Evolutionary conservation across 2,329 filamentous ascomycete species (phyloP).

Genomic region (Macrophomina pseudophaseolina): DNA sequence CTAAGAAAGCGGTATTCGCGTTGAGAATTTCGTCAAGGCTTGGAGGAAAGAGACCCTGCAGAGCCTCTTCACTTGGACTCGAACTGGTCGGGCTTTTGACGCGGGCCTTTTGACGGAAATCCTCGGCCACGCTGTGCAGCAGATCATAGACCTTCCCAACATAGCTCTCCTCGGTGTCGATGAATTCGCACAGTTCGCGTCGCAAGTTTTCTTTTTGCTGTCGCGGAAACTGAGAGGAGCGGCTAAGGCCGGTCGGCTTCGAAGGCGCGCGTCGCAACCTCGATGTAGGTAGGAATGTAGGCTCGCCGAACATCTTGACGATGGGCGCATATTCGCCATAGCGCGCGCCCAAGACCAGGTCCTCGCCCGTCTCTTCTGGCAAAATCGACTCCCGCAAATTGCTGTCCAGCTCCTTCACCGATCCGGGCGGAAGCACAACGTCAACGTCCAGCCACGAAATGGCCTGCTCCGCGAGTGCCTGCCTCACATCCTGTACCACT

Average conservation of each 20-base stretch:
- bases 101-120: conserved; percentile 75
- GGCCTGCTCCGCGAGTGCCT: conserved; percentile 79
- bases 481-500: conserved; percentile 73
- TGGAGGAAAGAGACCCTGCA: conserved; percentile 79
- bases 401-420: conserved; percentile 57
- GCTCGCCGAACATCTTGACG: conserved; percentile 79
- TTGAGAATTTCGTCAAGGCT: conserved; percentile 81
- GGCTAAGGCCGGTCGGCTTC: conserved; percentile 78
- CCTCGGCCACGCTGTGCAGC: conserved; percentile 77
- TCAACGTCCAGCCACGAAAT: conserved; percentile 87
- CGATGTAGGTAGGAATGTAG: conserved; percentile 85
- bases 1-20: conserved; percentile 80
- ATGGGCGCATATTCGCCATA: conserved; percentile 80
- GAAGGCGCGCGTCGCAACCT: conserved; percentile 85
- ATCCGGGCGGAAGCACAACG: conserved; percentile 78
- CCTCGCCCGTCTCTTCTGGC: conserved; percentile 62
- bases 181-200: conserved; percentile 85
- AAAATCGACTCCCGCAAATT: conserved; percentile 59
- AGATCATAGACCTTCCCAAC: conserved; percentile 85
- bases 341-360: conserved; percentile 70
- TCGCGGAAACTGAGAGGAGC: conserved; percentile 76
- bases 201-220: conserved; percentile 84
- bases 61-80: conserved; percentile 73
- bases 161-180: conserved; percentile 94
- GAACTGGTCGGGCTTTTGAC: conserved; percentile 63